Evolutionary conservation across 2,329 filamentous ascomycete genomes (phyloP), one percentile per base, ranked within the genome.

Genomic region (Paecilomyces formosus): DNA sequence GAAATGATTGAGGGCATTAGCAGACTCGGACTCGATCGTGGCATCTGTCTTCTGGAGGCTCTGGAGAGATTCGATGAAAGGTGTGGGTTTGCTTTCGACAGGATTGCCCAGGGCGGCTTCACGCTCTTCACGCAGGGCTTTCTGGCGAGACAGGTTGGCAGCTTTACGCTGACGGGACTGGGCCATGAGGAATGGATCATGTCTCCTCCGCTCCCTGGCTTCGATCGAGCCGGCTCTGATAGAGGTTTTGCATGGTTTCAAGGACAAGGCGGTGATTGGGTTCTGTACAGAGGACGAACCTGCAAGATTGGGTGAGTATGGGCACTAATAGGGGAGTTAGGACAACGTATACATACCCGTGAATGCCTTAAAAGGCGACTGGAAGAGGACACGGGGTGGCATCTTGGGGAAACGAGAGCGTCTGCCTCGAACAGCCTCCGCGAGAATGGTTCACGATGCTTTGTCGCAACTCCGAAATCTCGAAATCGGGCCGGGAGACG

Each of bases 151-250:
- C 53, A 93, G 73, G 70, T 96, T 96, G 64, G 88, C 90, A 11
- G 88, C 85, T 75, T 93, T 96, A 62, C 90, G 87, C 71, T 92
- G 90, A 68, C 88, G 85, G 31, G 90, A 87, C 74, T 95, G 90
- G 2, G 88, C 88, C 75, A 88, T 84, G 60, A 87, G 82, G 71
- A 95, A 97, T 0, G 92, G 92, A 67, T 97, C 91, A 70, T 88
- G 86, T 60, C 83, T 83, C 62, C 83, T 81, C 60, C 84, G 82
- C 71, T 86, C 86, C 76, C 84, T 84, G 64, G 89, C 83, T 64
- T 85, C 81, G 55, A 77, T 76, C 45, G 85, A 84, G 22, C 87
- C 85, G 55, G 88, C 87, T 62, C 84, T 84, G 64, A 90, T 85
- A 65, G 82, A 80, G 56, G 67, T 68, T 53, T 72, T 72, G 57